Evolutionary conservation across 768 basidiomycete genomes (phyloP).

Genomic region (Chiua virens): DNA sequence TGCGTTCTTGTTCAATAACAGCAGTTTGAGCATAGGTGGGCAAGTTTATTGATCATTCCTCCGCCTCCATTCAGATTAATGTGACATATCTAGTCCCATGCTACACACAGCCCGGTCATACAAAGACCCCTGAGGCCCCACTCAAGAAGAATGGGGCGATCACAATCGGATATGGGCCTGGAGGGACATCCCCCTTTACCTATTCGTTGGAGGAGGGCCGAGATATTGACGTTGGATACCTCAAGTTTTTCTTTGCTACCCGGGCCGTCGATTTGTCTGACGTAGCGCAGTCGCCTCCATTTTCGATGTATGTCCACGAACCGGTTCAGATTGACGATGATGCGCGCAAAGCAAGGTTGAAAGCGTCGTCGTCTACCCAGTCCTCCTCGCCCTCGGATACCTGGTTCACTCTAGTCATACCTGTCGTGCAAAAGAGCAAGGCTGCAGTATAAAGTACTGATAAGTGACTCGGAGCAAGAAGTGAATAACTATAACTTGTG

Average conservation of each 20-base stretch:
- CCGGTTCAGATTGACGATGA: not conserved
- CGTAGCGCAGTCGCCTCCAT: constrained; percentile 36
- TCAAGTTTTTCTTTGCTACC: constrained; percentile 45
- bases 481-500: too few relatives aligned
- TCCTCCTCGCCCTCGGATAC: not conserved
- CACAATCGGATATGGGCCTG: constrained; percentile 43
- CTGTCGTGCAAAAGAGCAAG: constrained; percentile 21
- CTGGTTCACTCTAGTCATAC: constrained; percentile 21
- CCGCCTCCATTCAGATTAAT: not conserved
- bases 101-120: constrained; percentile 1
- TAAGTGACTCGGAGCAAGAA: too few relatives aligned
- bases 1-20: constrained; percentile 44
- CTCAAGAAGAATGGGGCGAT: constrained; percentile 9
- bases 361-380: not conserved
- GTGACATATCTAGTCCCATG: constrained; percentile 2
- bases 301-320: constrained; percentile 7
- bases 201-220: constrained; percentile 22
- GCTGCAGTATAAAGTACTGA: too few relatives aligned
- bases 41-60: not conserved
- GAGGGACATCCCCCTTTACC: constrained; percentile 6
- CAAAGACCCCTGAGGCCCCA: constrained; percentile 3
- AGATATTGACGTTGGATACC: constrained; percentile 40
- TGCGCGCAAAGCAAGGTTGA: constrained; percentile 1
- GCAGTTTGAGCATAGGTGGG: constrained; percentile 37
- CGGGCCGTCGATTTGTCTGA: constrained; percentile 33